phyloP scores from a whole-genome alignment of 768 basidiomycete species.

The Sistotremastrum niveocremeum region DNA sequence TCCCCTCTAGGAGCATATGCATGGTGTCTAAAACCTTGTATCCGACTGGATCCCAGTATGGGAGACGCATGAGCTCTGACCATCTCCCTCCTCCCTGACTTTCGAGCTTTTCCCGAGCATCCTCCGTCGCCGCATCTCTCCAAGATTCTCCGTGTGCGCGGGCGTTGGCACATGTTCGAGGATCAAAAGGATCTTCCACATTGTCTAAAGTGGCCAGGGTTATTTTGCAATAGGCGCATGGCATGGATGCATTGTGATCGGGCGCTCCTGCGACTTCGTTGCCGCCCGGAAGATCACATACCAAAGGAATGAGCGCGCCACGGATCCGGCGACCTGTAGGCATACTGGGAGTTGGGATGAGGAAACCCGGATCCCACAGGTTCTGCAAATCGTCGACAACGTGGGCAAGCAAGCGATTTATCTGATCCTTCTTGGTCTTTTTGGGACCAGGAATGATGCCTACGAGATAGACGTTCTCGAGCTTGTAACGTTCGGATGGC shows the following conservation, averaged over 20 bases:
- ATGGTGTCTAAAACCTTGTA: slow-evolving; percentile 23
- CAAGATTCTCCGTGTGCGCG: slow-evolving; percentile 7
- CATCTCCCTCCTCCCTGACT: slow-evolving; percentile 11
- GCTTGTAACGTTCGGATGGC: slow-evolving; percentile 23
- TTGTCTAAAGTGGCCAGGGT: background rate
- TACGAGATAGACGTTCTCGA: slow-evolving; percentile 22
- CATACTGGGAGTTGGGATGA: slow-evolving; percentile 10
- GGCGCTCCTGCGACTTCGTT: slow-evolving; percentile 21
- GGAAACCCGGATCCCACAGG: slow-evolving; percentile 13
- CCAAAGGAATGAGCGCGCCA: slow-evolving; percentile 19
- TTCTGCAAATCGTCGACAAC: slow-evolving; percentile 16
- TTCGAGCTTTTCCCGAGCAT: too few relatives aligned
- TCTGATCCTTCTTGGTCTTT: slow-evolving; percentile 24
- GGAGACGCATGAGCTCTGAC: slow-evolving; percentile 20
- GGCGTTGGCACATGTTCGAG: slow-evolving; percentile 5
- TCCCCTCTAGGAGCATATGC: slow-evolving; percentile 22
- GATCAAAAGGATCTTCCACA: slow-evolving; percentile 3
- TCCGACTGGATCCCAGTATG: slow-evolving; percentile 25
- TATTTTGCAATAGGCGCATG: slow-evolving; percentile 8
- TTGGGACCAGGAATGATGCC: slow-evolving; percentile 34
- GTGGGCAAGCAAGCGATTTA: slow-evolving; percentile 14
- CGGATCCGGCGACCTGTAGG: slow-evolving; percentile 19
- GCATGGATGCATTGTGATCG: too few relatives aligned
- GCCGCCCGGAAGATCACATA: slow-evolving; percentile 26
- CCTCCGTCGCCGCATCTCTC: slow-evolving; percentile 12